These are phyloP conservation scores for Kodamaea leandrae DNA, from an alignment of 805 yeast species.

Conservation along the genomic window DNA sequence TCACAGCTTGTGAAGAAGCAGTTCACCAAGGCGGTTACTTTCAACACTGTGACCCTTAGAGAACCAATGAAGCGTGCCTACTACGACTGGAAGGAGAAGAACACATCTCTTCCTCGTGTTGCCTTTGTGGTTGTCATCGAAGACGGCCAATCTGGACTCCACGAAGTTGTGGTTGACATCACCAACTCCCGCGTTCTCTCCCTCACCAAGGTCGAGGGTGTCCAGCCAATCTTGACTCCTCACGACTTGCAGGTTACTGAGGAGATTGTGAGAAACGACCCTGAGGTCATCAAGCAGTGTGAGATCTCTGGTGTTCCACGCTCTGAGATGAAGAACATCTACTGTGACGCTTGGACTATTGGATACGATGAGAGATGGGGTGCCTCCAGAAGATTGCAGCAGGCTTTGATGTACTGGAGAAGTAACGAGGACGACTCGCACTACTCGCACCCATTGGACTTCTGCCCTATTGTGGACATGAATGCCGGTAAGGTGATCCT, in stretches of 20 bases:
- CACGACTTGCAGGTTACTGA: slow-evolving; percentile 65
- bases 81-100: slow-evolving; percentile 62
- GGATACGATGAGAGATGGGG: slow-evolving; percentile 81
- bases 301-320: slow-evolving; percentile 65
- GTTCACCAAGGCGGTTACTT: slow-evolving; percentile 45
- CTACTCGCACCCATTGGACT: slow-evolving; percentile 73
- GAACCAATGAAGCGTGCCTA: slow-evolving; percentile 68
- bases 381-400: slow-evolving; percentile 69
- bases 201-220: slow-evolving; percentile 52
- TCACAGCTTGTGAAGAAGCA: slow-evolving; percentile 50
- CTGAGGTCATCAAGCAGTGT: slow-evolving; percentile 71
- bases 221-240: slow-evolving; percentile 73
- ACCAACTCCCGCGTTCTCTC: slow-evolving; percentile 46
- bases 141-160: slow-evolving; percentile 57
- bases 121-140: slow-evolving; percentile 65
- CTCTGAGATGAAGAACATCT: slow-evolving; percentile 55
- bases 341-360: slow-evolving; percentile 69
- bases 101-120: slow-evolving; percentile 62
- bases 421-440: slow-evolving; percentile 73
- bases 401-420: slow-evolving; percentile 78
- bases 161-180: slow-evolving; percentile 69
- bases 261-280: slow-evolving; percentile 64
- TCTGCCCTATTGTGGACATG: slow-evolving; percentile 79
- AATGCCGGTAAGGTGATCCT: slow-evolving; percentile 64
- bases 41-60: slow-evolving; percentile 67